Conservation (phyloP, 2,329 filamentous ascomycete species). For the Penicillium brevicompactum region DNA sequence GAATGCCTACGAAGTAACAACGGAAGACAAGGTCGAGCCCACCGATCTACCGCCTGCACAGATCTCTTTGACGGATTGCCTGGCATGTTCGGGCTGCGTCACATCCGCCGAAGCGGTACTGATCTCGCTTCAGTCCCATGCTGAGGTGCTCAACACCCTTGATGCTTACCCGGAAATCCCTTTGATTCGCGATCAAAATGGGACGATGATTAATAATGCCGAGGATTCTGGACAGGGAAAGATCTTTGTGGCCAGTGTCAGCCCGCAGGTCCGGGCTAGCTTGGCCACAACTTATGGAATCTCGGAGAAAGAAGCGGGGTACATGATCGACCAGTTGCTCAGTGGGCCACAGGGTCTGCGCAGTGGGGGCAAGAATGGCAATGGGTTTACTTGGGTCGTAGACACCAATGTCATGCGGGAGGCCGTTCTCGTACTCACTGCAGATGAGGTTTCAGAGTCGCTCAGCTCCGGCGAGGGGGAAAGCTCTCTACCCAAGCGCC, state of each 20-base stretch:
- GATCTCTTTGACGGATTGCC: slow-evolving; percentile 94
- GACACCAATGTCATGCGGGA: slow-evolving; percentile 86
- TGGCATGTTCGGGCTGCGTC: slow-evolving; percentile 96
- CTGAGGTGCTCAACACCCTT: slow-evolving; percentile 81
- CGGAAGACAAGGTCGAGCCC: slow-evolving; percentile 73
- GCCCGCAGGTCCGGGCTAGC: slow-evolving; percentile 86
- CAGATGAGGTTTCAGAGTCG: slow-evolving; percentile 66
- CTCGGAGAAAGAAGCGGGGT: slow-evolving; percentile 71
- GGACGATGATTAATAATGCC: slow-evolving; percentile 49
- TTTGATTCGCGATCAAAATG: slow-evolving; percentile 22
- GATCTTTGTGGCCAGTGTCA: slow-evolving; percentile 89
- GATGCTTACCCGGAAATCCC: slow-evolving; percentile 60
- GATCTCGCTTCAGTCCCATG: slow-evolving; percentile 89
- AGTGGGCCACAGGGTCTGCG: slow-evolving; percentile 69
- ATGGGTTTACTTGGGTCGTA: slow-evolving; percentile 83
- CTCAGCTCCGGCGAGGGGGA: slow-evolving; percentile 19
- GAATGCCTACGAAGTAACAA: slow-evolving; percentile 81
- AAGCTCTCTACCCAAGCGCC: slow-evolving; percentile 39
- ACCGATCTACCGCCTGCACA: slow-evolving; percentile 71
- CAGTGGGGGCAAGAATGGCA: slow-evolving; percentile 69
- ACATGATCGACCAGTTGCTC: slow-evolving; percentile 81
- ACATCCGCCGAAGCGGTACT: slow-evolving; percentile 97
- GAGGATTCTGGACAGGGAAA: slow-evolving; percentile 54
- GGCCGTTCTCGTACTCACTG: slow-evolving; percentile 76
- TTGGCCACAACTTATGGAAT: slow-evolving; percentile 81